phyloP scores from a whole-genome alignment of 2,329 filamentous ascomycete genomes.

The Metarhizium humberi region DNA sequence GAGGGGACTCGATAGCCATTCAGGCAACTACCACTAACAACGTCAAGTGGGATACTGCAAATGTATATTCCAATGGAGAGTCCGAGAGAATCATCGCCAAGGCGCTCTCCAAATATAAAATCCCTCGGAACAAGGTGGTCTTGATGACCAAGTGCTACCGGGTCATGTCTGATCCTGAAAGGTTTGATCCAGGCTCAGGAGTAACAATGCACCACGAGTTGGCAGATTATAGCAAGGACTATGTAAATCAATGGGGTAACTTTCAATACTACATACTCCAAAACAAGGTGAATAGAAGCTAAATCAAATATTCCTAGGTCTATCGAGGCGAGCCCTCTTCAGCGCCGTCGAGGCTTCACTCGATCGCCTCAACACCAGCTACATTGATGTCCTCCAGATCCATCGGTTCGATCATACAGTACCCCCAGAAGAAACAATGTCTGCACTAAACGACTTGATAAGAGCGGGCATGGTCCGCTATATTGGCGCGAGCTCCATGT shows the following conservation, averaged over 20 bases:
- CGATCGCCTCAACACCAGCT: slow-evolving; percentile 38
- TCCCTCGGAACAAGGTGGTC: slow-evolving; percentile 45
- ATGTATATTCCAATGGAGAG: slow-evolving; percentile 45
- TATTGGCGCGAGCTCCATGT: slow-evolving; percentile 29
- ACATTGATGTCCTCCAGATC: slow-evolving; percentile 47
- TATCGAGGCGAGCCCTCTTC: slow-evolving; percentile 55
- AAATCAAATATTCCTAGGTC: slow-evolving; percentile 8
- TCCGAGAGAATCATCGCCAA: slow-evolving; percentile 46
- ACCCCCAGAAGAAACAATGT: slow-evolving; percentile 47
- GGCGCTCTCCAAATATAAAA: slow-evolving; percentile 46
- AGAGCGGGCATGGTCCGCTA: slow-evolving; percentile 41
- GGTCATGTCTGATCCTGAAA: slow-evolving; percentile 22
- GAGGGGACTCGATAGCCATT: too few species aligned
- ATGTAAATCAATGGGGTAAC: too few species aligned
- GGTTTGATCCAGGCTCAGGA: slow-evolving; percentile 6
- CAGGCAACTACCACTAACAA: too few species aligned
- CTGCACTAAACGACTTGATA: slow-evolving; percentile 44
- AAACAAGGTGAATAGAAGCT: too few species aligned
- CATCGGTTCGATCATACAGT: slow-evolving; percentile 42
- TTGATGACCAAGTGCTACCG: slow-evolving; percentile 49
- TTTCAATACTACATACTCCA: too few species aligned
- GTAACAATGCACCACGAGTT: not conserved
- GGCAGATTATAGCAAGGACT: too few species aligned
- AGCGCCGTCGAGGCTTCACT: slow-evolving; percentile 52
- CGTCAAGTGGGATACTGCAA: slow-evolving; percentile 31